A percentile compares a stretch with the other conserved stretches of the same genome.
Evolutionary conservation across 2,329 filamentous ascomycete species (phyloP).

Genomic region (Exserohilum rostratum): DNA sequence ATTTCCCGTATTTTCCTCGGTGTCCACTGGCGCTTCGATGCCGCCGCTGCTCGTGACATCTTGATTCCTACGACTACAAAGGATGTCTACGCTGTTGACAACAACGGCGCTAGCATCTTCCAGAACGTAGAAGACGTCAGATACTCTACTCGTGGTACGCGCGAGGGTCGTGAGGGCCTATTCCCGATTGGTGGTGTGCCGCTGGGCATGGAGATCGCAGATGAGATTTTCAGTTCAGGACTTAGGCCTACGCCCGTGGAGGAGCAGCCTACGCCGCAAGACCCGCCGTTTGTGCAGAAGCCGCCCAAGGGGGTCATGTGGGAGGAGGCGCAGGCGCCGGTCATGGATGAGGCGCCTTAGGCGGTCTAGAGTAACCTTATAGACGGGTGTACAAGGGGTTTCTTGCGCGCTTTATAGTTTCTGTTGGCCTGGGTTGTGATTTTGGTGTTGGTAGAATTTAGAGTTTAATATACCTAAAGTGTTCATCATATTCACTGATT

Average conservation of each 20-base stretch:
- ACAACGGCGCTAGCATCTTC: slow-evolving; percentile 15
- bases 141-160: slow-evolving; percentile 16
- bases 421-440: too few relatives aligned
- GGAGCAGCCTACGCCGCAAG: slow-evolving; percentile 11
- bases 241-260: slow-evolving; percentile 15
- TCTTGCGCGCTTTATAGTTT: too few relatives aligned
- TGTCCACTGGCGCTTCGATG: slow-evolving; percentile 40
- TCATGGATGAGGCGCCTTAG: slow-evolving; percentile 5
- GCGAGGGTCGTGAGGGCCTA: slow-evolving; percentile 9
- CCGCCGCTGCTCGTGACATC: slow-evolving; percentile 28
- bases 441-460: too few relatives aligned
- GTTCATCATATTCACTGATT: too few relatives aligned
- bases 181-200: slow-evolving; percentile 21
- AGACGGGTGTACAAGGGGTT: neutral
- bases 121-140: slow-evolving; percentile 17
- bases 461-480: too few relatives aligned
- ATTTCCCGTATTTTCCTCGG: slow-evolving; percentile 36
- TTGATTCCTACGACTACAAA: slow-evolving; percentile 16
- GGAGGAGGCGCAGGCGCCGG: neutral
- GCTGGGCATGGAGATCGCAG: slow-evolving; percentile 19
- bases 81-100: slow-evolving; percentile 17
- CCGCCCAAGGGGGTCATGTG: neutral
- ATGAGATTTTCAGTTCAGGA: slow-evolving; percentile 17
- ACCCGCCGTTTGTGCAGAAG: neutral
- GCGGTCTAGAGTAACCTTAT: neutral